Percentiles rank a stretch among this genome's conserved stretches.
phyloP scores from a whole-genome alignment of 352 stramenopile species.

The Globisporangium polare region DNA sequence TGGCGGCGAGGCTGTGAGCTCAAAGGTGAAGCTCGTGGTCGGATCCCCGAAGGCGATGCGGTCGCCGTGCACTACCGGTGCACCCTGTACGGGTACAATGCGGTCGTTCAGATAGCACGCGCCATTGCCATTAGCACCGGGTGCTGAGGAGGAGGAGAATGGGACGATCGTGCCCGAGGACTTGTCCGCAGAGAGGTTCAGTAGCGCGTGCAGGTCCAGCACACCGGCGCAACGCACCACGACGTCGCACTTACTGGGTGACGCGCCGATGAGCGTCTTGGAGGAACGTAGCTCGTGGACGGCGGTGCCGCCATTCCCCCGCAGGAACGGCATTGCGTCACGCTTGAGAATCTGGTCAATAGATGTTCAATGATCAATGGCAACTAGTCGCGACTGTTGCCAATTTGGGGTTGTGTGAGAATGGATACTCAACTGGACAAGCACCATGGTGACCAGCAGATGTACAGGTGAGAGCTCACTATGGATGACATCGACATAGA shows the following conservation, averaged over 20 bases:
- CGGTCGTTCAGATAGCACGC: slow-evolving; percentile 52
- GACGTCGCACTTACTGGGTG: slow-evolving; percentile 45
- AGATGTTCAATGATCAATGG: not conserved
- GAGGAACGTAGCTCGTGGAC: slow-evolving; percentile 47
- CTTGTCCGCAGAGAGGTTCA: slow-evolving; percentile 38
- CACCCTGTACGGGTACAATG: slow-evolving; percentile 33
- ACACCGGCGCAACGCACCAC: slow-evolving; percentile 37
- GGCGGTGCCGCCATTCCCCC: not conserved
- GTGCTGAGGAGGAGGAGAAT: slow-evolving; percentile 25
- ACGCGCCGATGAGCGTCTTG: slow-evolving; percentile 56
- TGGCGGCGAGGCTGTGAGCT: slow-evolving; percentile 21
- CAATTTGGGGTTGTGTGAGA: not conserved
- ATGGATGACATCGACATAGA: not conserved
- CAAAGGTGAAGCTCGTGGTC: slow-evolving; percentile 47
- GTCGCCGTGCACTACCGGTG: slow-evolving; percentile 54
- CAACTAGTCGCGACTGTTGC: slow-evolving; percentile 13
- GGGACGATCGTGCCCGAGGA: slow-evolving; percentile 42
- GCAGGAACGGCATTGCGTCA: slow-evolving; percentile 37
- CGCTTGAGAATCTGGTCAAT: not conserved
- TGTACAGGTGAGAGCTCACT: not conserved
- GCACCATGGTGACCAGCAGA: not conserved
- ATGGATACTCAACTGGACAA: too few species aligned
- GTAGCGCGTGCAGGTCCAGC: slow-evolving; percentile 53
- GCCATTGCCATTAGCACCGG: slow-evolving; percentile 14
- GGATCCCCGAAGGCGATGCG: slow-evolving; percentile 46